Conservation (phyloP, 257 asterid genomes). For the Solanum clarkiae region DNA sequence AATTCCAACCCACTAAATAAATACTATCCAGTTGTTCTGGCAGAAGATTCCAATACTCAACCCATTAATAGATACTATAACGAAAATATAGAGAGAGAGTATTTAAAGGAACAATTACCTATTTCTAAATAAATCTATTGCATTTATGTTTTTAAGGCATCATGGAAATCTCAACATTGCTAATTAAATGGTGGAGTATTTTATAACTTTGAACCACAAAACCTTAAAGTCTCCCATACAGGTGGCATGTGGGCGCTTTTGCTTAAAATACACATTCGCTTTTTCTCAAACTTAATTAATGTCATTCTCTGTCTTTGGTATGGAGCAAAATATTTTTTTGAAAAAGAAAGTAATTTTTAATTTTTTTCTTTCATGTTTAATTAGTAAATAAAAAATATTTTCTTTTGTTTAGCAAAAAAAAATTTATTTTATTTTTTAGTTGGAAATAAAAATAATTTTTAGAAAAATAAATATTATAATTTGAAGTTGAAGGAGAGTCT, state of each 20-base stretch:
- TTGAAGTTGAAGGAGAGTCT: too few species aligned
- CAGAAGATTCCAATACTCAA: slow-evolving; percentile 60
- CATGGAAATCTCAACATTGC: slow-evolving; percentile 8
- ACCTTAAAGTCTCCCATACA: neutral
- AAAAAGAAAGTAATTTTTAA: too few species aligned
- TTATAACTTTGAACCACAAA: slow-evolving; percentile 26
- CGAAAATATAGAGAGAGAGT: neutral
- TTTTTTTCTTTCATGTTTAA: too few species aligned
- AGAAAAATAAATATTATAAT: too few species aligned
- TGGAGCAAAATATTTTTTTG: too few species aligned
- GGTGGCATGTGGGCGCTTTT: slow-evolving; percentile 24
- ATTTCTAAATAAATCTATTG: neutral
- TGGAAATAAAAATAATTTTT: too few species aligned
- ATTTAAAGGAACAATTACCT: neutral
- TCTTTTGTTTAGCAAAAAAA: too few species aligned
- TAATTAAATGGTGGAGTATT: slow-evolving; percentile 13
- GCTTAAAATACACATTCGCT: slow-evolving; percentile 36
- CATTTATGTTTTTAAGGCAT: neutral
- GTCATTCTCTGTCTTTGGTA: too few species aligned
- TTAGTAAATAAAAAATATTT: too few species aligned
- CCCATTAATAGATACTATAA: neutral
- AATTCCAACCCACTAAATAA: slow-evolving; percentile 4
- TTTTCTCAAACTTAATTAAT: neutral
- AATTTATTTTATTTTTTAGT: too few species aligned
- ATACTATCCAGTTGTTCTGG: slow-evolving; percentile 28